These are phyloP conservation scores for Xylaria sp. DNA, from an alignment of 495 filamentous ascomycete species.

Conservation along the genomic window DNA sequence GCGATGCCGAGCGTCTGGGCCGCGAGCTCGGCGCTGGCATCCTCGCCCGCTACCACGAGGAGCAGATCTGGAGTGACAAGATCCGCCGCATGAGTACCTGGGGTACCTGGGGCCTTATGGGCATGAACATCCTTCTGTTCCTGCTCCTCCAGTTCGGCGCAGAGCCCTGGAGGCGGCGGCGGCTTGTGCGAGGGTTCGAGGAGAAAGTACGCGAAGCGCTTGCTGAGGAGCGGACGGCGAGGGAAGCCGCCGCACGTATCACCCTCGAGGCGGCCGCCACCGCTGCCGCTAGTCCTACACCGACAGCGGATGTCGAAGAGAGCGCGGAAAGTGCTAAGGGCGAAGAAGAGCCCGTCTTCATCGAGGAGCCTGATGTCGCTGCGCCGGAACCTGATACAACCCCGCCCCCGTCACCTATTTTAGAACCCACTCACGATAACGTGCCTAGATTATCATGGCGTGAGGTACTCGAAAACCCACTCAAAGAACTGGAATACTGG, in stretches of 20 bases:
- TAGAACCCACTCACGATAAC: conserved; percentile 11
- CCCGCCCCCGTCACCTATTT: background rate
- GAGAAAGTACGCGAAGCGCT: conserved; percentile 66
- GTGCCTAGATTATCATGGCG: conserved; percentile 55
- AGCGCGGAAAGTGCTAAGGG: conserved; percentile 29
- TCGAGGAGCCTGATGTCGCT: conserved; percentile 1
- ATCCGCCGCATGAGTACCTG: conserved; percentile 95
- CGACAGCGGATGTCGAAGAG: conserved; percentile 16
- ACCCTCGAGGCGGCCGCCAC: conserved; percentile 17
- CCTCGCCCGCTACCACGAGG: conserved; percentile 92
- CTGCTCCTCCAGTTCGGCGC: conserved; percentile 89
- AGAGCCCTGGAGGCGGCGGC: conserved; percentile 86
- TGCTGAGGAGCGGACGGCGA: conserved; percentile 63
- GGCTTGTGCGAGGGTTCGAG: conserved; percentile 81
- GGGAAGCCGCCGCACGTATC: conserved; percentile 27
- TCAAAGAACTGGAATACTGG: conserved; percentile 51
- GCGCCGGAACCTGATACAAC: conserved; percentile 12
- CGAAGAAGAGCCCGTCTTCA: conserved; percentile 25
- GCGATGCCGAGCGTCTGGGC: conserved; percentile 75
- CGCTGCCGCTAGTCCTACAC: conserved; percentile 21
- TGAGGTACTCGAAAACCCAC: conserved; percentile 35
- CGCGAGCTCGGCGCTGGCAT: conserved; percentile 78
- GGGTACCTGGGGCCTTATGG: conserved; percentile 98
- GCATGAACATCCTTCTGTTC: conserved; percentile 90
- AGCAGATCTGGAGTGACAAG: conserved; percentile 99